Conservation (phyloP, 148 eudicot genomes). For the Camellia japonica region DNA sequence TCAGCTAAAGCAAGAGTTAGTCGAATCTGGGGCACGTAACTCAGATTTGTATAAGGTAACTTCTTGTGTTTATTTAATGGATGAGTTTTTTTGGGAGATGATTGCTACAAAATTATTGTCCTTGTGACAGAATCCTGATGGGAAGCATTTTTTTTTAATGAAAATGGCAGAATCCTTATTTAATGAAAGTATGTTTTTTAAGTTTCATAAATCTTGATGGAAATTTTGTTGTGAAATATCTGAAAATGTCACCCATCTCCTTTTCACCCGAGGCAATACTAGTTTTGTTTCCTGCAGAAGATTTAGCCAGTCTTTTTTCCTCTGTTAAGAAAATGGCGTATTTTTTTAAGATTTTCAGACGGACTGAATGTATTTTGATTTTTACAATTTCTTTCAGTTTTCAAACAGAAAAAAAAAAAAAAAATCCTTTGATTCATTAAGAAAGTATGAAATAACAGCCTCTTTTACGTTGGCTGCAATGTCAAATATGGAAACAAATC, state of each 20-base stretch:
- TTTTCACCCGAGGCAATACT: background rate
- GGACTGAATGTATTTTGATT: background rate
- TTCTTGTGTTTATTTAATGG: background rate
- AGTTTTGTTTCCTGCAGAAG: background rate
- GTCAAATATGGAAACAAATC: too few relatives aligned
- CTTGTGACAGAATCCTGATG: background rate
- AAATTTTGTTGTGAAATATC: too few relatives aligned
- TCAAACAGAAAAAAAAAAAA: too few relatives aligned
- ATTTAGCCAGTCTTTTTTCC: background rate
- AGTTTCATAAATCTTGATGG: too few relatives aligned
- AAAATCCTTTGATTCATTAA: background rate
- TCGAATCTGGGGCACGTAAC: constrained; percentile 70
- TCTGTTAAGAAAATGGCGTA: background rate
- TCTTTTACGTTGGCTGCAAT: background rate
- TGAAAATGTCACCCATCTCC: too few relatives aligned
- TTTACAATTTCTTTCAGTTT: too few relatives aligned
- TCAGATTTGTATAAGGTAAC: constrained; percentile 80
- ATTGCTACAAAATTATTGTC: background rate
- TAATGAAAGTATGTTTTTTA: too few relatives aligned
- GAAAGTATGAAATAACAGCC: too few relatives aligned
- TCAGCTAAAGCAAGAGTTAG: constrained; percentile 75
- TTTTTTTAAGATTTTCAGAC: background rate
- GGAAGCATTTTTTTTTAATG: too few relatives aligned
- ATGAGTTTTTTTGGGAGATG: background rate
- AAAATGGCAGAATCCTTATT: too few relatives aligned